Evolutionary conservation across 192 early-diverging fungal genomes (phyloP).

Genomic region (Gaertneriomyces sp.): DNA sequence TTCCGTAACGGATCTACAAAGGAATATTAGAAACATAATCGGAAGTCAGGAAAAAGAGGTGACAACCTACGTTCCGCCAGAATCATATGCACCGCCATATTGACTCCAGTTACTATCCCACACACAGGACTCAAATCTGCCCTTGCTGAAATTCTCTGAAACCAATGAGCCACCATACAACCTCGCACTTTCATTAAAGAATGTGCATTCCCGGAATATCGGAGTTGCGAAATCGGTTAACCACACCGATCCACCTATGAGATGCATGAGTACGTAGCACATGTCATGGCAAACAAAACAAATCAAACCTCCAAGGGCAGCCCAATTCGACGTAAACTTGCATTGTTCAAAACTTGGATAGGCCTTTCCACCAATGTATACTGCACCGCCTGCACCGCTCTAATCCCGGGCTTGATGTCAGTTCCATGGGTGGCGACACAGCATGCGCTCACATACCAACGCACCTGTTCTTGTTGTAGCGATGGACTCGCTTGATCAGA

Average conservation of each 20-base stretch:
- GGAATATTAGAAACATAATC: neutral
- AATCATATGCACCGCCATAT: slow-evolving; percentile 16
- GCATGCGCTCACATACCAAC: neutral
- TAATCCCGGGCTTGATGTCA: neutral
- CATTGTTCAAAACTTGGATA: slow-evolving; percentile 7
- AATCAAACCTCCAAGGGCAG: slow-evolving; percentile 8
- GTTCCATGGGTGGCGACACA: neutral
- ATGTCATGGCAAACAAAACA: neutral
- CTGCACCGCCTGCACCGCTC: slow-evolving; percentile 9
- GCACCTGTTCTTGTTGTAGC: slow-evolving; percentile 9
- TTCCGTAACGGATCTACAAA: neutral
- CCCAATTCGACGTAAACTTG: slow-evolving; percentile 7
- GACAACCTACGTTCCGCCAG: slow-evolving; percentile 14
- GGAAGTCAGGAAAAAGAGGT: neutral
- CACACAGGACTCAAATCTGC: slow-evolving; percentile 5
- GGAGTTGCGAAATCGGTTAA: slow-evolving; percentile 4
- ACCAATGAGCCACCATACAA: slow-evolving; percentile 21
- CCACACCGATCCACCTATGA: slow-evolving; percentile 8
- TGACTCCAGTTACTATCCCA: slow-evolving; percentile 6
- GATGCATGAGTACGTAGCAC: neutral
- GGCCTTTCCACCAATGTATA: slow-evolving; percentile 8
- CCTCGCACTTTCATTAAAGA: slow-evolving; percentile 9
- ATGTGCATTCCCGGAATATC: slow-evolving; percentile 4
- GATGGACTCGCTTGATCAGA: slow-evolving; percentile 2
- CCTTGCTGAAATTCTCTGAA: neutral